Base-by-base conservation (phyloP, 169 alveolate species). In the Sarcocystis neurona region DNA sequence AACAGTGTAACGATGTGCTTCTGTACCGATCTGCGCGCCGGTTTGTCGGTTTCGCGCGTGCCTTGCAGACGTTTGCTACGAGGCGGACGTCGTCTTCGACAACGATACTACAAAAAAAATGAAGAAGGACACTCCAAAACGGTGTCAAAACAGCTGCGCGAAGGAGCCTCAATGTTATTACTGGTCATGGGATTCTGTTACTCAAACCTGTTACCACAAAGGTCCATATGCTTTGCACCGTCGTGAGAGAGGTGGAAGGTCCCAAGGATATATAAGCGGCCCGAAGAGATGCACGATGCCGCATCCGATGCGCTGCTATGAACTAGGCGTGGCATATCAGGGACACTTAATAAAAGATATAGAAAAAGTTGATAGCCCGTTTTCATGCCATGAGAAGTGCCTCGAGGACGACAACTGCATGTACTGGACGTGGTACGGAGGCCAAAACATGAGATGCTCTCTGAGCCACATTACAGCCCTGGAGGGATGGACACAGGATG, bases 391-490 rank as follows among this genome's bases (percentile, higher is more conserved):
- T 43, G 46, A 41, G 6, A 20, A 12, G 20, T 63, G 75, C 75
- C 4, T 63, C n/a, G 75, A 63, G n/a, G 2, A 30, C 44, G 75
- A 63, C 27, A 41, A n/a, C 39, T 63, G 75, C 75, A 37, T 37
- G 20, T 63, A 63, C 75, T 63, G 75, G 75, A 63, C 75, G n/a
- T 63, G 75, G 75, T 63, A 41, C 75, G 75, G 75, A 63, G 3
- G 10, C 75, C 44, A 2, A 1, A 41, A n/a, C 39, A 41, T 63
- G 75, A n/a, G n/a, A n/a, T n/a, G n/a, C n/a, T n/a, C n/a, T n/a
- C n/a, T n/a, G n/a, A n/a, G n/a, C n/a, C n/a, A n/a, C n/a, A n/a
- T n/a, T n/a, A n/a, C n/a, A n/a, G n/a, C n/a, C n/a, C n/a, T n/a
- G n/a, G n/a, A n/a, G n/a, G n/a, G n/a, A n/a, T n/a, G n/a, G n/a